Evolutionary conservation across 441 rosid genomes (phyloP).

Genomic region (Capsella rubella): DNA sequence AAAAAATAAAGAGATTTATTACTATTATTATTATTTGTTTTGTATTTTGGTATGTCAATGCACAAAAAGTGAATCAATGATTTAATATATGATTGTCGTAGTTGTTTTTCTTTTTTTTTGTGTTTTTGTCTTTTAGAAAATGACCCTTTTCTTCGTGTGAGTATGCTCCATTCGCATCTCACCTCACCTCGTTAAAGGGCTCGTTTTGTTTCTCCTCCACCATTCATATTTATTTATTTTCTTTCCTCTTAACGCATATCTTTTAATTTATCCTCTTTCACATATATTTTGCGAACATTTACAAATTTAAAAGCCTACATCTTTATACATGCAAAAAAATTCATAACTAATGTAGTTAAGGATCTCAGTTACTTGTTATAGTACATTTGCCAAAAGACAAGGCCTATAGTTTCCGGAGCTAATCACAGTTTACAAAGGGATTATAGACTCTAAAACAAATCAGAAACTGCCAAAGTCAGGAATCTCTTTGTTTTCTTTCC

Average conservation of each 20-base stretch:
- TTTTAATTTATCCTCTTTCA: neutral
- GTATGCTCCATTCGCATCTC: constrained; percentile 40
- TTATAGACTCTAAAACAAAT: constrained; percentile 39
- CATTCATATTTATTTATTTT: constrained; percentile 7
- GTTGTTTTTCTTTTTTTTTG: neutral
- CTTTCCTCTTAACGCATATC: neutral
- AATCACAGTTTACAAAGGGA: constrained; percentile 30
- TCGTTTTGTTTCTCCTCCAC: constrained; percentile 29
- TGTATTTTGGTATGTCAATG: constrained; percentile 22
- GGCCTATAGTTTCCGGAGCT: constrained; percentile 26
- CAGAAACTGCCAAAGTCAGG: constrained; percentile 46
- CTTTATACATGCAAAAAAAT: neutral
- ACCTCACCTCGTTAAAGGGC: neutral
- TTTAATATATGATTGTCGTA: constrained; percentile 36
- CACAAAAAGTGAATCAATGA: constrained; percentile 41
- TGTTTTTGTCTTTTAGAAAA: constrained; percentile 34
- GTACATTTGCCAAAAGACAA: constrained; percentile 29
- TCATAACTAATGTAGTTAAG: neutral
- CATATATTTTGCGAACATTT: neutral
- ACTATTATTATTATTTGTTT: neutral
- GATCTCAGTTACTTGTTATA: constrained; percentile 19
- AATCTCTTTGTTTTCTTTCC: constrained; percentile 34
- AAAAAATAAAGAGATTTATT: neutral
- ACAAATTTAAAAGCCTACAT: neutral
- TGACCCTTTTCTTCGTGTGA: constrained; percentile 39